Conservation (phyloP, 1,139 yeast genomes). For the Saccharomycopsis phalli region DNA sequence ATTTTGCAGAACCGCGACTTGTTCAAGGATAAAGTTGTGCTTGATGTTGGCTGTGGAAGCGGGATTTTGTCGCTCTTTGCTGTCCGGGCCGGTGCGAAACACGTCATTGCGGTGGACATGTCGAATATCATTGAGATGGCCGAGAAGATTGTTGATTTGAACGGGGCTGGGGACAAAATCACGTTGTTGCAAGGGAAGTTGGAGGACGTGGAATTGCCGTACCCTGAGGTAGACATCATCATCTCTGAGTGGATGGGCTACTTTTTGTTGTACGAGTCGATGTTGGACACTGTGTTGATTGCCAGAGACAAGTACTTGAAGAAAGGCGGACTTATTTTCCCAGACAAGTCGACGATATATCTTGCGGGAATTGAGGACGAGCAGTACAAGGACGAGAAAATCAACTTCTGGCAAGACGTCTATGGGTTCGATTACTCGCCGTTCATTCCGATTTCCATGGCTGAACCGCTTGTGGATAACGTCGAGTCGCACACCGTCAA, state of each 20-base stretch:
- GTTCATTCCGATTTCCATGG: slow-evolving; percentile 64
- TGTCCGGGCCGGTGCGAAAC: slow-evolving; percentile 96
- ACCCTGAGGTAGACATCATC: slow-evolving; percentile 78
- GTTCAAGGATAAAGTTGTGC: slow-evolving; percentile 89
- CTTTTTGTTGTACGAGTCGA: slow-evolving; percentile 88
- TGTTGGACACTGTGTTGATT: slow-evolving; percentile 91
- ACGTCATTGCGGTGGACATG: slow-evolving; percentile 96
- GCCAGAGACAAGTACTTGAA: slow-evolving; percentile 91
- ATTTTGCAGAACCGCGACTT: slow-evolving; percentile 83
- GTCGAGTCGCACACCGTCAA: slow-evolving; percentile 75
- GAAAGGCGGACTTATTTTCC: slow-evolving; percentile 85
- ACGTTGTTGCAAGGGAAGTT: slow-evolving; percentile 87
- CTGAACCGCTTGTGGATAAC: slow-evolving; percentile 90
- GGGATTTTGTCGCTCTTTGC: slow-evolving; percentile 98
- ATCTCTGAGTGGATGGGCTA: slow-evolving; percentile 99
- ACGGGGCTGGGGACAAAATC: slow-evolving; percentile 82
- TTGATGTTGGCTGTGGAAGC: slow-evolving; percentile 98
- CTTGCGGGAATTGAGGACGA: slow-evolving; percentile 94
- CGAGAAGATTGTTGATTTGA: slow-evolving; percentile 67
- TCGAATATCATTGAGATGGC: slow-evolving; percentile 95
- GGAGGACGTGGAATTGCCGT: slow-evolving; percentile 87
- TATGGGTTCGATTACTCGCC: slow-evolving; percentile 92
- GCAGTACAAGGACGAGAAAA: slow-evolving; percentile 85
- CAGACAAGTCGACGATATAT: slow-evolving; percentile 87
- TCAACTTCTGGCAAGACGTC: slow-evolving; percentile 93